Conservation (phyloP, 2,329 filamentous ascomycete genomes). For the Ambrosiella xylebori region DNA sequence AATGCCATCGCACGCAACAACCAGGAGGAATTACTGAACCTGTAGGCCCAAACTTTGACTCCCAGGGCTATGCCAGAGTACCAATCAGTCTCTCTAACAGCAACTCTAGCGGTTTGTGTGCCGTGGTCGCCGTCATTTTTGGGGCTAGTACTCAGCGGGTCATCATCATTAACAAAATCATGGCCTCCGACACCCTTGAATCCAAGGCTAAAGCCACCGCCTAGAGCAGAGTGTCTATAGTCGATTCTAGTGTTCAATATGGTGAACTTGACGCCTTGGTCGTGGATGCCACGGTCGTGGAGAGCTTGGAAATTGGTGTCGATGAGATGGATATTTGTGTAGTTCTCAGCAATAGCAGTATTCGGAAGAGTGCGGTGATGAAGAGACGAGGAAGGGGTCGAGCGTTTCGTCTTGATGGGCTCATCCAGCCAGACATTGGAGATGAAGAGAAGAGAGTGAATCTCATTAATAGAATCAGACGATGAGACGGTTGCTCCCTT, state of each 20-base stretch:
- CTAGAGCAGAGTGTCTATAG: constrained; percentile 40
- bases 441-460: constrained; percentile 20
- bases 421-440: constrained; percentile 21
- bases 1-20: constrained; percentile 18
- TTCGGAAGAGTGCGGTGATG: constrained; percentile 18
- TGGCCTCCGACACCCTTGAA: constrained; percentile 41
- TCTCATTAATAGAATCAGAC: constrained; percentile 20
- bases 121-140: constrained; percentile 18
- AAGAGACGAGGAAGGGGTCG: no score
- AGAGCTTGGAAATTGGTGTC: constrained; percentile 24
- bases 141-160: constrained; percentile 13
- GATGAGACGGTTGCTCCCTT: constrained; percentile 21
- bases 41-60: constrained; percentile 14
- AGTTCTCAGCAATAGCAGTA: constrained; percentile 21
- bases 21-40: constrained; percentile 19
- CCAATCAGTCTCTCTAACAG: constrained; percentile 11
- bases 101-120: constrained; percentile 21
- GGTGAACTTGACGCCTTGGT: constrained; percentile 23
- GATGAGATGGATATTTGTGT: constrained; percentile 22
- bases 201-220: constrained; percentile 43
- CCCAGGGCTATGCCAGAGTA: constrained; percentile 16
- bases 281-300: constrained; percentile 22
- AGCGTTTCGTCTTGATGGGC: neutral
- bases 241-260: constrained; percentile 25
- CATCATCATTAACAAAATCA: constrained; percentile 40